Percentiles rank a stretch among this genome's conserved stretches.
Conservation (phyloP, 2,329 filamentous ascomycete genomes). For the Epichloe sibirici region DNA sequence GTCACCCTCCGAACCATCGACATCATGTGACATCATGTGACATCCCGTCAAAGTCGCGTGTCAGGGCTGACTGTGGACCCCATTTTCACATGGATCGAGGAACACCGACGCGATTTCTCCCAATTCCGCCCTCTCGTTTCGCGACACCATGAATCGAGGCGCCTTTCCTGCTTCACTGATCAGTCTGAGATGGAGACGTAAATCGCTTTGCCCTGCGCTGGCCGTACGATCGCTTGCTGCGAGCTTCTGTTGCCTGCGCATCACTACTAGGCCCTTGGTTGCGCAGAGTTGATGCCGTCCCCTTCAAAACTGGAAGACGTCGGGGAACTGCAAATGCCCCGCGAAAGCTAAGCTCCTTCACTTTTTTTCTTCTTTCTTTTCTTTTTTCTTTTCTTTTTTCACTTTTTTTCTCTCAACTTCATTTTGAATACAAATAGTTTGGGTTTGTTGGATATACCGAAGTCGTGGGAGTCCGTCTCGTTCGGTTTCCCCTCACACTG, state of each 20-base stretch:
- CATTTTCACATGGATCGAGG: background rate
- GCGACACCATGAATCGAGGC: conserved; percentile 5
- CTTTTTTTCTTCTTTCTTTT: too few relatives aligned
- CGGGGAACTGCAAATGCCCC: background rate
- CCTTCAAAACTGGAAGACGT: too few relatives aligned
- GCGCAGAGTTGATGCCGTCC: too few relatives aligned
- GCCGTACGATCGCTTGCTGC: background rate
- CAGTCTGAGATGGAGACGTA: background rate
- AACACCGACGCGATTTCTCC: conserved; percentile 1
- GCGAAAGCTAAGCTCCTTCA: too few relatives aligned
- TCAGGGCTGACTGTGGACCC: background rate
- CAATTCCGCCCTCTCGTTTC: background rate
- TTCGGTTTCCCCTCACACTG: background rate
- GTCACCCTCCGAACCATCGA: too few relatives aligned
- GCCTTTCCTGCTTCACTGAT: background rate
- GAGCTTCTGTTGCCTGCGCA: background rate
- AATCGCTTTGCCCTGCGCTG: background rate
- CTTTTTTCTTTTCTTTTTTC: too few relatives aligned
- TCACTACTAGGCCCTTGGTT: background rate
- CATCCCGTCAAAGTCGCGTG: conserved; percentile 17
- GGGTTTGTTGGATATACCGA: background rate
- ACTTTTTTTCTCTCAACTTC: background rate
- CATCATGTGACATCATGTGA: conserved; percentile 17
- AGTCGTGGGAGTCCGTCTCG: background rate
- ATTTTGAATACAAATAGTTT: background rate